Evolutionary conservation across 306 rosid genomes (phyloP).

Genomic region (Dryas drummondii): DNA sequence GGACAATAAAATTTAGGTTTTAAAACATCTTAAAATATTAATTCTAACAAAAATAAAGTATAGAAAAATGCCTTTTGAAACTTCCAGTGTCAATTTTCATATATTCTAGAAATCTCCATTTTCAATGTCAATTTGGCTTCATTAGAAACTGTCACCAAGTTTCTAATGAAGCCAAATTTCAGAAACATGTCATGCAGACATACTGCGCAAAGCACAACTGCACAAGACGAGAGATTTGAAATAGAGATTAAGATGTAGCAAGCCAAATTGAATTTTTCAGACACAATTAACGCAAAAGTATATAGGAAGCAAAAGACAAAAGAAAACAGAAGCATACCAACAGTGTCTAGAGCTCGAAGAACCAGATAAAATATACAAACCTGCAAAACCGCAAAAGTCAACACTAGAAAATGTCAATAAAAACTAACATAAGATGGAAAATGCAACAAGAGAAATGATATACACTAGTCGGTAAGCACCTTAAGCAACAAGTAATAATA

Average conservation of each 20-base stretch:
- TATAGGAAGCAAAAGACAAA: background rate
- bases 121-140: no score
- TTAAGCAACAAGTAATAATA: background rate
- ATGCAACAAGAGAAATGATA: background rate
- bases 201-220: background rate
- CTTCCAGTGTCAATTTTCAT: no score
- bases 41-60: background rate
- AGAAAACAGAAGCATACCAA: constrained; percentile 62
- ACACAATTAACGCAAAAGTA: background rate
- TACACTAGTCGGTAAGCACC: background rate
- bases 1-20: background rate
- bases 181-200: background rate
- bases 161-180: background rate
- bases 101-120: no score
- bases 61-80: no score
- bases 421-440: background rate
- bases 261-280: background rate
- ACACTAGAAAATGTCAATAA: background rate
- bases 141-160: background rate
- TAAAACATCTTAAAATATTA: background rate
- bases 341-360: constrained; percentile 93
- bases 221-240: background rate
- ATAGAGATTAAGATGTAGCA: background rate
- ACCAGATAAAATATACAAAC: constrained; percentile 91
- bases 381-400: constrained; percentile 49